Evolutionary conservation across 257 asterid genomes (phyloP), one percentile per base, ranked within the genome.

Genomic region (Datura wrightii): DNA sequence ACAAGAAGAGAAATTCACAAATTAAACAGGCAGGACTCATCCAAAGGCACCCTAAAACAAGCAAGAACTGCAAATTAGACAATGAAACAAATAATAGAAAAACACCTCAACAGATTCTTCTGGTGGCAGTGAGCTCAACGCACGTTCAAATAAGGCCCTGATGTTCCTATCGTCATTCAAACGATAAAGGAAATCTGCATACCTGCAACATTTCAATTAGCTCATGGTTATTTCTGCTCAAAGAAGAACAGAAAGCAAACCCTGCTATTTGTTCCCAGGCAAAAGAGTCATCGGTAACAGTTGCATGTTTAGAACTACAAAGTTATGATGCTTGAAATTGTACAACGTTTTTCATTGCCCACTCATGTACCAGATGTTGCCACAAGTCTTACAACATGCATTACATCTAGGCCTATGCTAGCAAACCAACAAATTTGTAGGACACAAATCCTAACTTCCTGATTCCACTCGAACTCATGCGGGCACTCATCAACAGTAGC

Each of bases 61-160:
- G 79, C 63, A 53, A 62, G 52, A 66, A 82, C 62, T 6, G 50
- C 78, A 82, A 82, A 82, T 36, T 10, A 53, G 48, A 54, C 53
- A 82, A 65, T 52, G 37, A 66, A 48, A 56, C 19, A 56, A 63
- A 63, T 24, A 76, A 74, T 54, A 31, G 44, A 42, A 84, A 16
- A 60, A 72, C 83, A 97, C 99, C 98, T 97, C 99, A 86, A 93
- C 93, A 62, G 99, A 95, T 87, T 92, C 97, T 86, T 94, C 93
- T 31, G 98, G 96, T 71, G 97, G 99, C 78, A 97, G 97, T 9
- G 94, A 89, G 90, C 97, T 97, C 90, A 97, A 88, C 66, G 99
- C 98, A 65, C 99, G 92, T 88, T 97, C 98, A 92, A 97, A 97
- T 86, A 97, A 91, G 82, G 99, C 99, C 86, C 99, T 98, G 59